A percentile compares a stretch with the other conserved stretches of the same genome.
These are phyloP conservation scores for Colletotrichum brevisporum DNA, from an alignment of 2,329 filamentous ascomycete genomes.

Conservation along the genomic window DNA sequence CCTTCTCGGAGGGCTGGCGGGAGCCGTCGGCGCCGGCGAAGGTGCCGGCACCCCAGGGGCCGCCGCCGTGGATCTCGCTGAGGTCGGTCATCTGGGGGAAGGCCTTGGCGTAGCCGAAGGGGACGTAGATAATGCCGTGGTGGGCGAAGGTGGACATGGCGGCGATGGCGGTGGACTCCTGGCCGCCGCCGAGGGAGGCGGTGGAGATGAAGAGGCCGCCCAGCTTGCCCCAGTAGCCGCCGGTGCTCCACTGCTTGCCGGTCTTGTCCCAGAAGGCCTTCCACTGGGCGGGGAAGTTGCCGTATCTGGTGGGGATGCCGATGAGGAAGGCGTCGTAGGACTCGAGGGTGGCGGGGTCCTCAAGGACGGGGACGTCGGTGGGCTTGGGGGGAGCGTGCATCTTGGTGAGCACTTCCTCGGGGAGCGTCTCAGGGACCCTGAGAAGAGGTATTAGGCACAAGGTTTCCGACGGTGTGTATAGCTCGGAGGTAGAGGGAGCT, in stretches of 20 bases:
- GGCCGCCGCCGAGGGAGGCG: constrained; percentile 87
- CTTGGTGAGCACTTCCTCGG: constrained; percentile 85
- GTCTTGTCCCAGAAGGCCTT: constrained; percentile 95
- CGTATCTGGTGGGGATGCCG: constrained; percentile 95
- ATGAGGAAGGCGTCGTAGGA: constrained; percentile 88
- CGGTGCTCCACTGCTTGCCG: constrained; percentile 84
- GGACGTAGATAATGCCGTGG: constrained; percentile 97
- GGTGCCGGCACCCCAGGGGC: constrained; percentile 94
- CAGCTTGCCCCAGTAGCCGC: constrained; percentile 88
- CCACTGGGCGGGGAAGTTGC: constrained; percentile 98
- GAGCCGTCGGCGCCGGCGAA: constrained; percentile 85
- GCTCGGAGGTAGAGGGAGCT: constrained; percentile 44
- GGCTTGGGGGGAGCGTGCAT: constrained; percentile 90
- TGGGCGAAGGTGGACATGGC: constrained; percentile 89
- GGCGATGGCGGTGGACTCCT: constrained; percentile 88
- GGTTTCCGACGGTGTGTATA: neutral
- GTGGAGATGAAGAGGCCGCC: constrained; percentile 93
- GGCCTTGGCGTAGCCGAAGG: constrained; percentile 88
- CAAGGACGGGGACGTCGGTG: constrained; percentile 74
- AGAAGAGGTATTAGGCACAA: constrained; percentile 18
- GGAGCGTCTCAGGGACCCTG: constrained; percentile 87
- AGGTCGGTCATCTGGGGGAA: constrained; percentile 81
- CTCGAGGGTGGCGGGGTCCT: constrained; percentile 72
- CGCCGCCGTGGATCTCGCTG: constrained; percentile 86
- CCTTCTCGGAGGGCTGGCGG: constrained; percentile 81